Percentiles rank a stretch among this genome's conserved stretches.
These are phyloP conservation scores for Phytopythium chamaehyphon DNA, from an alignment of 352 stramenopile species.

Conservation along the genomic window DNA sequence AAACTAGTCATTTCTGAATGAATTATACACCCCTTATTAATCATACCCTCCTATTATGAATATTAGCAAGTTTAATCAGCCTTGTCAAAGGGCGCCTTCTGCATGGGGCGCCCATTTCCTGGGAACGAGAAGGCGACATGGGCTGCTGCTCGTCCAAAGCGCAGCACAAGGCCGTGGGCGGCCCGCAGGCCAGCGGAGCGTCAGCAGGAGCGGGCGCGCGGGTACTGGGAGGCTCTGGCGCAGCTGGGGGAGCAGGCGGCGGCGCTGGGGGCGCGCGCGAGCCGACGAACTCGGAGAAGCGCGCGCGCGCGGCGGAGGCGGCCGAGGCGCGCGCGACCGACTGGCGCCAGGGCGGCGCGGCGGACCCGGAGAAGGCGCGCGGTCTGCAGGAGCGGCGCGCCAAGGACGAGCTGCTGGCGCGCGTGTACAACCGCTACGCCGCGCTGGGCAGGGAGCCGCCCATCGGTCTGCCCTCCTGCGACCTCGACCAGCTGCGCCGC, in stretches of 20 bases:
- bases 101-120: not conserved
- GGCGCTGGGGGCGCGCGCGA: constrained; percentile 18
- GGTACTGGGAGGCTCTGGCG: constrained; percentile 2
- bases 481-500: constrained; percentile 67
- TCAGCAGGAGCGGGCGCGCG: constrained; percentile 4
- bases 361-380: constrained; percentile 62
- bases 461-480: constrained; percentile 76
- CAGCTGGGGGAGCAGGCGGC: constrained; percentile 8
- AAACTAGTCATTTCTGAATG: too few species aligned
- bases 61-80: too few species aligned
- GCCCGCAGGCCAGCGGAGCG: too few species aligned
- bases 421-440: constrained; percentile 77
- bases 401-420: constrained; percentile 84
- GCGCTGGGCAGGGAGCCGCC: constrained; percentile 68
- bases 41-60: too few species aligned
- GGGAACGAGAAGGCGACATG: constrained; percentile 23
- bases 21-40: too few species aligned
- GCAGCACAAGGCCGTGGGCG: constrained; percentile 29
- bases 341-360: constrained; percentile 71
- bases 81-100: not conserved
- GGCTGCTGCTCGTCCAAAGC: constrained; percentile 69
- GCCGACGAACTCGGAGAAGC: constrained; percentile 64
- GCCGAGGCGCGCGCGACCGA: constrained; percentile 60
- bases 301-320: constrained; percentile 50
- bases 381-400: constrained; percentile 60